These are phyloP conservation scores for Daucus carota DNA, from an alignment of 129 eudicot species.

Conservation along the genomic window DH1_v3.0 NC_030388.2:13112001-13112500, in stretches of 20 bases:
- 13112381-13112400: neutral
- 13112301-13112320: neutral
- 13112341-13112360: neutral
- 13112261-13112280: neutral
- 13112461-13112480: neutral
- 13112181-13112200: neutral
- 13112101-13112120: no score
- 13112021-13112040: neutral
- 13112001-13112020: neutral
- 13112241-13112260: neutral
- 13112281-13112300: neutral
- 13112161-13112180: neutral
- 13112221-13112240: conserved; percentile 5
- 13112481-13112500: neutral
- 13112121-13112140: neutral
- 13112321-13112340: neutral
- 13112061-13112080: neutral
- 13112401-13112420: neutral
- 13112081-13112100: neutral
- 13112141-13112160: neutral
- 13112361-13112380: neutral
- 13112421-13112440: neutral
- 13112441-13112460: neutral
- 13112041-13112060: neutral
- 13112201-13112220: conserved; percentile 10